These are phyloP conservation scores for Gaeumannomyces tritici DNA, from an alignment of 2,329 filamentous ascomycete species.

Conservation along the genomic window DNA sequence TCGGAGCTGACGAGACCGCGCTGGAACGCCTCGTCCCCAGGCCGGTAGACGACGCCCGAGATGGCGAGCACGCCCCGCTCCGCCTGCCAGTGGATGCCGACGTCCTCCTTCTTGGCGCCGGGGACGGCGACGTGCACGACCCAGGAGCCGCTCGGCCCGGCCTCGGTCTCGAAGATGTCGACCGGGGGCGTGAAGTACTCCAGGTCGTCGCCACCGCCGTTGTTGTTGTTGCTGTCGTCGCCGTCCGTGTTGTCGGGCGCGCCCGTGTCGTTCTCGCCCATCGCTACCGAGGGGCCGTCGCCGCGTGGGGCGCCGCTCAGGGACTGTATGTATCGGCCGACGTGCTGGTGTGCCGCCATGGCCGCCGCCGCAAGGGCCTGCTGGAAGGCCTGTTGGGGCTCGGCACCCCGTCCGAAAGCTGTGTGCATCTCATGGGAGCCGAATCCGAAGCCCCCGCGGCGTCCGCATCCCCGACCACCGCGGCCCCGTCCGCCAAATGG, in stretches of 20 bases:
- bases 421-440: background rate
- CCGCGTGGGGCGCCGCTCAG: constrained; percentile 10
- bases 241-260: constrained; percentile 5
- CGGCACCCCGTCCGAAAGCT: too few species aligned
- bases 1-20: constrained; percentile 54
- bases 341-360: constrained; percentile 27
- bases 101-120: constrained; percentile 61
- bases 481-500: constrained; percentile 10
- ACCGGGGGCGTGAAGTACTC: constrained; percentile 53
- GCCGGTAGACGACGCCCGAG: constrained; percentile 63
- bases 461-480: constrained; percentile 11
- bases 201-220: constrained; percentile 13
- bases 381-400: background rate
- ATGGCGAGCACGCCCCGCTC: constrained; percentile 57
- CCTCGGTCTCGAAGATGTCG: constrained; percentile 63
- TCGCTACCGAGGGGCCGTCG: too few species aligned
- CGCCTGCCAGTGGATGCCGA: constrained; percentile 67
- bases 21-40: constrained; percentile 60
- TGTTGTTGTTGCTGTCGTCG: constrained; percentile 12
- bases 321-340: constrained; percentile 28
- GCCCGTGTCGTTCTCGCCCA: background rate
- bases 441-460: constrained; percentile 7
- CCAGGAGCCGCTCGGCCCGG: constrained; percentile 30
- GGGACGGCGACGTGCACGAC: constrained; percentile 65
- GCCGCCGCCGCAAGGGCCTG: constrained; percentile 9